Percentiles rank a stretch among this genome's conserved stretches.
phyloP scores from a whole-genome alignment of 768 basidiomycete genomes.

The Kwoniella mangroviensis region DNA sequence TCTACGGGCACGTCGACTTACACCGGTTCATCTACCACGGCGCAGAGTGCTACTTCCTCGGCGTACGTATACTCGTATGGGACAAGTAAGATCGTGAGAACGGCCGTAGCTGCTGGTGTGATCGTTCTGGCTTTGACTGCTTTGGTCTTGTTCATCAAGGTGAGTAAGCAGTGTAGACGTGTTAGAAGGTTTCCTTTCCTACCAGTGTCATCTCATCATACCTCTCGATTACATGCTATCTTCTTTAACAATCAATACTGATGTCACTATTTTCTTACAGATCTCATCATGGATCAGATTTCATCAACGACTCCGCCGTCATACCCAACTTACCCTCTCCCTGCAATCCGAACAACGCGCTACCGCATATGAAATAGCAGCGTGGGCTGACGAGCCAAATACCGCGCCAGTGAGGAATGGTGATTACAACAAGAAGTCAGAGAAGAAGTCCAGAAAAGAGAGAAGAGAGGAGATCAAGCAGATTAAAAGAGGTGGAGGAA shows the following conservation, averaged over 20 bases:
- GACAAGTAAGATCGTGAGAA: conserved; percentile 47
- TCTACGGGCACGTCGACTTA: not conserved
- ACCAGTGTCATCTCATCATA: too few species aligned
- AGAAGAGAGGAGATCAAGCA: conserved; percentile 33
- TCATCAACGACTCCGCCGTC: conserved; percentile 37
- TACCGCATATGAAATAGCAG: conserved; percentile 48
- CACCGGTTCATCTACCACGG: not conserved
- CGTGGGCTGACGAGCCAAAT: conserved; percentile 48
- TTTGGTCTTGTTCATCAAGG: conserved; percentile 49
- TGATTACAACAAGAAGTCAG: conserved; percentile 19
- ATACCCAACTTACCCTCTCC: conserved; percentile 27
- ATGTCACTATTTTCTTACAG: too few species aligned
- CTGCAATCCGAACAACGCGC: conserved; percentile 41
- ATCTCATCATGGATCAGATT: conserved; percentile 46
- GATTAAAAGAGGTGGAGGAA: conserved; percentile 44
- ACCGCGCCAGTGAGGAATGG: conserved; percentile 22
- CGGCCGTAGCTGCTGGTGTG: conserved; percentile 48
- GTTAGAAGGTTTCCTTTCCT: too few species aligned
- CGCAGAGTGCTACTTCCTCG: conserved; percentile 14
- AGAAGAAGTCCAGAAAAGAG: conserved; percentile 32
- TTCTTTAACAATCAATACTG: too few species aligned
- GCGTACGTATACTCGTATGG: conserved; percentile 31
- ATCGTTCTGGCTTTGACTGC: conserved; percentile 44
- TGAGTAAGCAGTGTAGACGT: too few species aligned
- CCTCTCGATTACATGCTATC: too few species aligned